A percentile compares a stretch with the other conserved stretches of the same genome.
These are phyloP conservation scores for Rhizopogon rudus DNA, from an alignment of 768 basidiomycete genomes.

Conservation along the genomic window DNA sequence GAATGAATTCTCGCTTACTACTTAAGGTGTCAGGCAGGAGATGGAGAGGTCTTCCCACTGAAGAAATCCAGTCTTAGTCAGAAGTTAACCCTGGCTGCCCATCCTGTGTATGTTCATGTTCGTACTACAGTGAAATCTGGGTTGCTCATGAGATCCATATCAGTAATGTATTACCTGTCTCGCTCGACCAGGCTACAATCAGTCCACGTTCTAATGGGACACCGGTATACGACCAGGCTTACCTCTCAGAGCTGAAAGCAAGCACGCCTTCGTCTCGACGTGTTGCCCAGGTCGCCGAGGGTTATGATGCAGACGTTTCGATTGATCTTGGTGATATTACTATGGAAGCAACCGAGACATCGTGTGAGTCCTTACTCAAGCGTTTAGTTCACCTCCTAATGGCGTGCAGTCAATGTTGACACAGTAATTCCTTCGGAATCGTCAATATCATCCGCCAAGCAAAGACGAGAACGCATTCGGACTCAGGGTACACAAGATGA, in stretches of 20 bases:
- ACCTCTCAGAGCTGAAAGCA: constrained; percentile 76
- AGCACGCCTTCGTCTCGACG: constrained; percentile 60
- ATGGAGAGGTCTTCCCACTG: constrained; percentile 65
- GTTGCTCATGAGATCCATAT: constrained; percentile 12
- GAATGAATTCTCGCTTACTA: constrained; percentile 20
- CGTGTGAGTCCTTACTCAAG: constrained; percentile 21
- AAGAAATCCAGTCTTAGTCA: constrained; percentile 78
- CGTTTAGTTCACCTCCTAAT: not conserved
- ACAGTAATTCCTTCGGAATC: constrained; percentile 65
- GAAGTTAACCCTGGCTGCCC: constrained; percentile 53
- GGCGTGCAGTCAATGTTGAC: constrained; percentile 30
- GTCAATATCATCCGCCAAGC: constrained; percentile 67
- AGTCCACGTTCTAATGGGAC: constrained; percentile 38
- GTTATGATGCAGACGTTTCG: constrained; percentile 47
- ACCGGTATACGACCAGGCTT: constrained; percentile 66
- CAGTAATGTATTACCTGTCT: constrained; percentile 39
- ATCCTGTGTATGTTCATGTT: constrained; percentile 39
- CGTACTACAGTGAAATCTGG: not conserved
- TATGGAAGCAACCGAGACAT: constrained; percentile 23
- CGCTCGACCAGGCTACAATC: constrained; percentile 54
- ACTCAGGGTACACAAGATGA: constrained; percentile 53
- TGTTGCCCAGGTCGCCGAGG: constrained; percentile 29
- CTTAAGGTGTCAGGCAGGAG: constrained; percentile 39
- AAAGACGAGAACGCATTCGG: constrained; percentile 67
- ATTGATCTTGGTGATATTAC: constrained; percentile 36